phyloP scores from a whole-genome alignment of 2,329 filamentous ascomycete genomes.

The Trichophyton mentagrophytes region DNA sequence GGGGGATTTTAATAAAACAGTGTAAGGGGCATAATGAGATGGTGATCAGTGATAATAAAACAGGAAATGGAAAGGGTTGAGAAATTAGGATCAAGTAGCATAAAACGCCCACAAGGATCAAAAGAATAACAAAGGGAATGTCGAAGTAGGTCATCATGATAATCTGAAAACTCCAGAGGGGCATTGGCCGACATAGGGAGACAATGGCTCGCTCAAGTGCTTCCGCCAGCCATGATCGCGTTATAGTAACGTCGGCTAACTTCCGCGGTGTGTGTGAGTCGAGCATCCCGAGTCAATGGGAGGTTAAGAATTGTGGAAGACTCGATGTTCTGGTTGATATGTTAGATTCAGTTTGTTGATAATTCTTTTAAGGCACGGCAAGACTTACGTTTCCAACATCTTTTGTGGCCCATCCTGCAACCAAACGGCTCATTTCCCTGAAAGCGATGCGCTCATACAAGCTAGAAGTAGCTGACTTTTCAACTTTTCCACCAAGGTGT shows the following conservation, averaged over 20 bases:
- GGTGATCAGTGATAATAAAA: background rate
- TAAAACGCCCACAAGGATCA: background rate
- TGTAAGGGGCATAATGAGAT: background rate
- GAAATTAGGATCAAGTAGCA: background rate
- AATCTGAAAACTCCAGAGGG: background rate
- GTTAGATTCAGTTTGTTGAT: constrained; percentile 8
- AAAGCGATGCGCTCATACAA: constrained; percentile 58
- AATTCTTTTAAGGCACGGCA: background rate
- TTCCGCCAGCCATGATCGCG: constrained; percentile 42
- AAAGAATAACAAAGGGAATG: background rate
- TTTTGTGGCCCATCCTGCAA: constrained; percentile 53
- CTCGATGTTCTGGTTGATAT: constrained; percentile 20
- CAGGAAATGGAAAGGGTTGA: background rate
- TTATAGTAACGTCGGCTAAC: constrained; percentile 57
- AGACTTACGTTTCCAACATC: constrained; percentile 46
- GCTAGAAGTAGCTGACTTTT: constrained; percentile 28
- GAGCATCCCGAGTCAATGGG: constrained; percentile 56
- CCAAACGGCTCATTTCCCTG: constrained; percentile 65
- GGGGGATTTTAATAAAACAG: background rate
- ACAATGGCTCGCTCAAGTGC: background rate
- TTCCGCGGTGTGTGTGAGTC: constrained; percentile 57
- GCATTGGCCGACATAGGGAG: background rate
- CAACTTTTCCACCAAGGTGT: constrained; percentile 28
- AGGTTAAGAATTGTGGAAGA: constrained; percentile 29
- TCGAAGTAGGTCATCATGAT: background rate